Evolutionary conservation across 1,139 yeast genomes (phyloP).

Genomic region (Scheffersomyces titani): DNA sequence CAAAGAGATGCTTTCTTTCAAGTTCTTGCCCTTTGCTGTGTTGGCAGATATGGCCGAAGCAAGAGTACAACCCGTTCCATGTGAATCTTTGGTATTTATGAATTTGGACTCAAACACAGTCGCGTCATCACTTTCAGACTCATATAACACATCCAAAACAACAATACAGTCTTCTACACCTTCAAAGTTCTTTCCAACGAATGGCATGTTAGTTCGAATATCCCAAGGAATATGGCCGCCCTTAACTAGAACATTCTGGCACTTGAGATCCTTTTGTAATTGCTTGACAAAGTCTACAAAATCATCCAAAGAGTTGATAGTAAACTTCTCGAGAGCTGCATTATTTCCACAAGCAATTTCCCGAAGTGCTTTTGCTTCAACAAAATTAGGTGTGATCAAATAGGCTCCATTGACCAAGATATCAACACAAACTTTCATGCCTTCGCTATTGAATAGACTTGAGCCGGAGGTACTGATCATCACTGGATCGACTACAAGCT

Average conservation of each 20-base stretch:
- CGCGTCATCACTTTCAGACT: conserved; percentile 36
- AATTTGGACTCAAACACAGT: conserved; percentile 52
- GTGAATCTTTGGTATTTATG: conserved; percentile 59
- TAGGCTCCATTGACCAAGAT: conserved; percentile 56
- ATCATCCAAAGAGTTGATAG: conserved; percentile 29
- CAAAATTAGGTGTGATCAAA: conserved; percentile 75
- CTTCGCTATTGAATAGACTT: conserved; percentile 49
- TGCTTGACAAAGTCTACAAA: conserved; percentile 41
- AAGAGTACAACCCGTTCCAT: conserved; percentile 91
- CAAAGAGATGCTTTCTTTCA: conserved; percentile 52
- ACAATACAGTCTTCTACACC: conserved; percentile 17
- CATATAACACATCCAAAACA: conserved; percentile 64
- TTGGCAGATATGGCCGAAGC: conserved; percentile 82
- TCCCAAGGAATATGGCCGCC: conserved; percentile 79
- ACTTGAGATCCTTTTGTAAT: conserved; percentile 43
- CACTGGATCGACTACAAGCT: conserved; percentile 76
- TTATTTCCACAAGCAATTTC: conserved; percentile 19
- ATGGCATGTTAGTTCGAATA: conserved; percentile 15
- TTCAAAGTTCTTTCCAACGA: conserved; percentile 13
- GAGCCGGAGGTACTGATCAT: conserved; percentile 81
- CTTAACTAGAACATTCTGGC: conserved; percentile 65
- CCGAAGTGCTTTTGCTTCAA: conserved; percentile 57
- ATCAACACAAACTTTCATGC: conserved; percentile 44
- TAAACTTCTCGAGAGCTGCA: conserved; percentile 7
- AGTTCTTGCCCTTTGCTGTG: conserved; percentile 53